These are phyloP conservation scores for Corchorus capsularis DNA, from an alignment of 345 rosid species.

Conservation along the genomic window DNA sequence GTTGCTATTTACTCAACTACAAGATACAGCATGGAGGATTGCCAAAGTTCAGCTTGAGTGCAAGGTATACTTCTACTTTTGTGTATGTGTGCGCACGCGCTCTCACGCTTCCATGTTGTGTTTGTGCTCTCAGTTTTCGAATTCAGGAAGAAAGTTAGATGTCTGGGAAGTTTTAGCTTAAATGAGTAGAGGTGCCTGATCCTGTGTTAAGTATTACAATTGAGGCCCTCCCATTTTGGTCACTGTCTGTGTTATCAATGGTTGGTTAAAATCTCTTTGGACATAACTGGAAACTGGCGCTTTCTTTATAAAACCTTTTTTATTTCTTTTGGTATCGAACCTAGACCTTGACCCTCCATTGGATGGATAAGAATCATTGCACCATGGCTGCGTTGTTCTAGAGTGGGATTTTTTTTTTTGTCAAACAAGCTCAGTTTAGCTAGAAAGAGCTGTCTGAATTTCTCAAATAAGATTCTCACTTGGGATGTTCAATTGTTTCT, in stretches of 20 bases:
- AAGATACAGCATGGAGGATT: constrained; percentile 84
- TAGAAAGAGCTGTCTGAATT: background rate
- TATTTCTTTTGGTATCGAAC: background rate
- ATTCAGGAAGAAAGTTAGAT: background rate
- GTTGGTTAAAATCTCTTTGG: background rate
- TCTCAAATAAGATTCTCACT: background rate
- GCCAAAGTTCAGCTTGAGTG: constrained; percentile 91
- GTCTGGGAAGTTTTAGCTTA: background rate
- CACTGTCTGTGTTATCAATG: background rate
- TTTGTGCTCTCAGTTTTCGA: constrained; percentile 8
- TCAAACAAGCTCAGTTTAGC: too few species aligned
- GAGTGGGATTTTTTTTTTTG: too few species aligned
- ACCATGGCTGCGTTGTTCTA: background rate
- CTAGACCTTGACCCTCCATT: background rate
- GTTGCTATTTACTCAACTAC: constrained; percentile 81
- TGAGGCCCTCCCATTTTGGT: background rate
- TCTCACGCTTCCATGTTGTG: background rate
- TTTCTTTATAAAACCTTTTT: background rate
- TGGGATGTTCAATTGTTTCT: background rate
- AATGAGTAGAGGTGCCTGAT: background rate
- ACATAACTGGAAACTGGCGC: background rate
- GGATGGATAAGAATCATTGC: background rate
- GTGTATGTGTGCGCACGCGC: too few species aligned
- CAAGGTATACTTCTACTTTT: constrained; percentile 55
- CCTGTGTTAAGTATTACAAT: background rate